Base-by-base conservation (phyloP, 768 basidiomycete species). In the Tremella yokohamensis region DNA sequence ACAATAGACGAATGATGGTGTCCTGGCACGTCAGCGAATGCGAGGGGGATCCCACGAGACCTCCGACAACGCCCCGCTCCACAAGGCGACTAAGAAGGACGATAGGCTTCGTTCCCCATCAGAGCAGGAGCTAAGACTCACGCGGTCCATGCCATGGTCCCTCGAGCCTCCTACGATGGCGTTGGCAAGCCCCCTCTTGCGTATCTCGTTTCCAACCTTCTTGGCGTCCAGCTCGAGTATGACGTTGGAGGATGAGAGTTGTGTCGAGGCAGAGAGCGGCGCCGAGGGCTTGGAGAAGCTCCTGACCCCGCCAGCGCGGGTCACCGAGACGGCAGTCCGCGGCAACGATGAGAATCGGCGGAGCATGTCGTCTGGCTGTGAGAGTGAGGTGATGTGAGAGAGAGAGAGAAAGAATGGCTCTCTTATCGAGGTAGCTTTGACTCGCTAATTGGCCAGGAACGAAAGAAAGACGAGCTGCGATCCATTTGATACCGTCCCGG, bases 1-100 rank as follows among this genome's bases (percentile, higher is more conserved):
- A 97, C 39, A 99, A 83, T 12, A 99, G 82, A 47, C 96, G 87
- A 52, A 90, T 92, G 69, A 99, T 98, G 1, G 94, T 98, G 72
- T 99, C 96, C 93, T 94, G 49, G 2, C 15, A 8, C 4, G 29
- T 34, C 29, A 34, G 29, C 11, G 6, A 34, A 40, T 48, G 42
- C 29, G 6, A 34, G 6, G 29, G 13, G 42, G 15, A 19, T 52
- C 18, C n/a, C n/a, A n/a, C n/a, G n/a, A n/a, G n/a, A n/a, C n/a
- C 29, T 34, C 29, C 29, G 11, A 6, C 29, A 34, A 34, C 29
- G 29, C 29, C 29, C 29, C 6, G 29, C 29, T 34, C 29, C 29
- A 34, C 29, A n/a, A n/a, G n/a, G n/a, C n/a, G n/a, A n/a, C n/a
- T n/a, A 11, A 8, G 18, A 44, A 24, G n/a, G 37, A 15, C 37